Evolutionary conservation across 2,329 filamentous ascomycete genomes (phyloP).

Genomic region (Penicillium capsulatum): DNA sequence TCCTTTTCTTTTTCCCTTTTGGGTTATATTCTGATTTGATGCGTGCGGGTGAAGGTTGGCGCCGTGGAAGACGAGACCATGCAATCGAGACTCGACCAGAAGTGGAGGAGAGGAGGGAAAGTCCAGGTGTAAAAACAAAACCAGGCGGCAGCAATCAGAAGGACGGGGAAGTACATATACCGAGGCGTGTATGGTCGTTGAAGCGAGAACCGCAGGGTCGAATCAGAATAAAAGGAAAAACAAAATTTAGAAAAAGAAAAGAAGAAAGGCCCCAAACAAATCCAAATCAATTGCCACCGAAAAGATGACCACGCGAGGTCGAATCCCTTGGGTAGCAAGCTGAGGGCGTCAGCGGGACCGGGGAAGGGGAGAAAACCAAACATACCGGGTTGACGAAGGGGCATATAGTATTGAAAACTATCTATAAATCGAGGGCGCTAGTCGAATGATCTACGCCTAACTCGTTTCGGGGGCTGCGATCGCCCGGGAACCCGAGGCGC

Average conservation of each 20-base stretch:
- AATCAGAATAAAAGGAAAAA: not conserved
- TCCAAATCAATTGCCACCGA: too few species aligned
- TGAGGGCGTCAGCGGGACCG: not conserved
- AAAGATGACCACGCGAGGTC: too few species aligned
- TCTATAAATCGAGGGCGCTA: not conserved
- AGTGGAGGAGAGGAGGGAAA: too few species aligned
- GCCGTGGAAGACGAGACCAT: too few species aligned
- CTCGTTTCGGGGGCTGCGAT: constrained; percentile 20
- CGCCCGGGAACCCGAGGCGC: constrained; percentile 20
- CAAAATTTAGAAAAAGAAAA: constrained; percentile 1
- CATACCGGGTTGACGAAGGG: not conserved
- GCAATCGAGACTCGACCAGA: constrained; percentile 1
- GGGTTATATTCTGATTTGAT: too few species aligned
- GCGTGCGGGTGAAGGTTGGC: too few species aligned
- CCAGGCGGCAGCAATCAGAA: too few species aligned
- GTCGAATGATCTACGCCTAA: constrained; percentile 21
- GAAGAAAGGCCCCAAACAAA: not conserved
- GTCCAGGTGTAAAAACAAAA: too few species aligned
- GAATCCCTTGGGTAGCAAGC: too few species aligned
- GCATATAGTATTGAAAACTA: not conserved
- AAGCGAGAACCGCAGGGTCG: not conserved
- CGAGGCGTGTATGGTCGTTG: not conserved
- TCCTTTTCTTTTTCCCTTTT: too few species aligned
- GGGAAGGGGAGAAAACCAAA: not conserved
- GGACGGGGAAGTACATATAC: not conserved